Evolutionary conservation across 495 filamentous ascomycete genomes (phyloP), one percentile per base, ranked within the genome.

Genomic region (Penicillium subrubescens): DNA sequence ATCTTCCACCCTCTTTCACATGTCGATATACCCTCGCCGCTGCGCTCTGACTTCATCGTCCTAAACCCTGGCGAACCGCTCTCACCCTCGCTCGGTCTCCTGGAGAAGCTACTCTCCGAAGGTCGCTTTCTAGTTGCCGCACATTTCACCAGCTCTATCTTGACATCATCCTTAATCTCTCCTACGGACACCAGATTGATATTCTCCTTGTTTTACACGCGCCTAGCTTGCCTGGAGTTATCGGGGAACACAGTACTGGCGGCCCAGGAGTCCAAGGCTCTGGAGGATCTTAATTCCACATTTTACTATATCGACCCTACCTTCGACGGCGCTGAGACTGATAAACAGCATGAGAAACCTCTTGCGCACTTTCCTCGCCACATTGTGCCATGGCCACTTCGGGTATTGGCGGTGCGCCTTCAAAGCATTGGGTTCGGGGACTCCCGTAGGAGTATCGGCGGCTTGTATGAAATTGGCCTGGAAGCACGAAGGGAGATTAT

Each of bases 391-490:
- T 99, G 95, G 95, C 88, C 89, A 54, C 82, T 99, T 52, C 84
- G 94, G 5, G 85, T 97, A 3, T 80, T 97, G 11, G 88, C 86
- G 3, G 89, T 97, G 25, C 82, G 94, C 3, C 82, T 98, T 35
- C 92, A 96, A 68, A 90, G 89, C 15, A 87, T 97, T 41, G 92
- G 90, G 1, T 94, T 92, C 67, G 88, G 87, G 17, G 95, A 97
- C 75, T 83, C 88, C 43, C 83, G 93, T n/a, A 82, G 92, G 57
- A 88, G 89, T n/a, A 88, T 99, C 43, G 92, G 90, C 74, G 89
- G 88, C 25, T 90, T 95, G 70, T 97, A 97, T 71, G 93, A 96
- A 61, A 83, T 99, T 1, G 95, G 88, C 0, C 71, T 89, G 15
- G 93, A 97, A 72, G 91, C 88, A 2, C 79, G 94, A 33, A 74